A percentile compares a stretch with the other conserved stretches of the same genome.
Evolutionary conservation across 2,329 filamentous ascomycete genomes (phyloP).

Genomic region (Aureobasidium sp.): DNA sequence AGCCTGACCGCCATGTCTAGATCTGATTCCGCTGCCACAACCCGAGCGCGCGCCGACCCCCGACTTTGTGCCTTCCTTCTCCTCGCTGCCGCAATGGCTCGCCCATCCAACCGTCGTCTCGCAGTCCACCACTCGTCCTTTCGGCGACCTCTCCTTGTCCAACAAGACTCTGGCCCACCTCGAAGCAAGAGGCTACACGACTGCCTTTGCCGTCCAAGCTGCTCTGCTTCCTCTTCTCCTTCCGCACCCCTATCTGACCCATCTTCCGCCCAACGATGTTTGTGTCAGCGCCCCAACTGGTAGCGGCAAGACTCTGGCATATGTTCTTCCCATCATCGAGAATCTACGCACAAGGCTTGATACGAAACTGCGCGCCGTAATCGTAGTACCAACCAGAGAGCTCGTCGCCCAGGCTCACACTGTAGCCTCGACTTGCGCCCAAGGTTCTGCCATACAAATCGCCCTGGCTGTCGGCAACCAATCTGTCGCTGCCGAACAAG

Average conservation of each 20-base stretch:
- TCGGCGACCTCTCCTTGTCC: conserved; percentile 55
- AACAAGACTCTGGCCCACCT: conserved; percentile 53
- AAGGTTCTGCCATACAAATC: conserved; percentile 64
- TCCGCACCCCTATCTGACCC: conserved; percentile 42
- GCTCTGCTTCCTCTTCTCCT: conserved; percentile 72
- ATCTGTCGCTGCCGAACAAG: conserved; percentile 58
- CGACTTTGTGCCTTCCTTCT: conserved; percentile 56
- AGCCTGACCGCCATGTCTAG: conserved; percentile 28
- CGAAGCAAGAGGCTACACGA: conserved; percentile 56
- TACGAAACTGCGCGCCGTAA: conserved; percentile 55
- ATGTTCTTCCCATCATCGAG: conserved; percentile 76
- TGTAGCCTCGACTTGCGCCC: conserved; percentile 64
- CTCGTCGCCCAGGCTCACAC: conserved; percentile 79
- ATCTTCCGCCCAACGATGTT: conserved; percentile 62
- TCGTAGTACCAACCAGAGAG: conserved; percentile 86
- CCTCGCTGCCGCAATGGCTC: conserved; percentile 74
- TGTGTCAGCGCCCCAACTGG: conserved; percentile 89
- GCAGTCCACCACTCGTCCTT: conserved; percentile 50
- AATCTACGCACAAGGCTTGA: conserved; percentile 41
- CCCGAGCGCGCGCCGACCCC: conserved; percentile 54
- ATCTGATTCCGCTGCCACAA: conserved; percentile 73
- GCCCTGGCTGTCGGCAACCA: conserved; percentile 78
- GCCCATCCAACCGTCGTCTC: conserved; percentile 63
- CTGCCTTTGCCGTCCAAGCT: conserved; percentile 72
- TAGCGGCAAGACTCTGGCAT: conserved; percentile 90